Base-by-base conservation (phyloP, 163 green algal species). In the Trebouxia gelatinosa region DNA sequence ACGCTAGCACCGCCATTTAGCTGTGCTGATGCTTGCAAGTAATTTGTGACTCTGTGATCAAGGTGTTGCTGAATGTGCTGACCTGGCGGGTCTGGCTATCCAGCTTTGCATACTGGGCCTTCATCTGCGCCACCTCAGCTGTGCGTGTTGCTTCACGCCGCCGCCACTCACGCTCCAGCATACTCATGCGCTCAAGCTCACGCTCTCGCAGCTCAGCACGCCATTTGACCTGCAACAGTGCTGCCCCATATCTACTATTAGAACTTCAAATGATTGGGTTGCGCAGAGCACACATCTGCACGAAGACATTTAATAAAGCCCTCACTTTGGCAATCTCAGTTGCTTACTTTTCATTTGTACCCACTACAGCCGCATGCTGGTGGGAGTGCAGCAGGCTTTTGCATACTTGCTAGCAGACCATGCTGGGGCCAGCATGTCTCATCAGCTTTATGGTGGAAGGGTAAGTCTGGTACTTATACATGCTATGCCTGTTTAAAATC, bases 111-210 rank as follows among this genome's bases (percentile, higher is more conserved):
- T 89, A 89, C 77, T 91, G 78, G 2, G 75, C 75, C 39, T 82
- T 79, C 28, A 92, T 80, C 1, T 78, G 67, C 0, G 81, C 79
- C 0, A 85, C 40, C 78, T 95, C 89, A 4, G 58, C 64, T 32
- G 90, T 87, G 0, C 92, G 75, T 17, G 74, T 59, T 13, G 77
- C 65, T 86, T 97, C 92, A 1, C 88, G 82, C 54, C 75, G 78
- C 29, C 87, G 81, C 92, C 92, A 97, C 78, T 92, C 88, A 7
- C 74, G 82, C 78, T 97, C 91, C 28, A 97, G 83, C 9, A 83
- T 81, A 5, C 81, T 72, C 89, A 95, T 94, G 58, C 92, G 90
- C 72, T 87, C 78, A n/a, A 72, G 66, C 82, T 95, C 92, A 13
- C 88, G 79, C 82, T 90, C 82, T 29, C 72, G 59, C 67, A 95